Base-by-base conservation (phyloP, 768 basidiomycete genomes). In the Cystofilobasidium bisporidii region DNA sequence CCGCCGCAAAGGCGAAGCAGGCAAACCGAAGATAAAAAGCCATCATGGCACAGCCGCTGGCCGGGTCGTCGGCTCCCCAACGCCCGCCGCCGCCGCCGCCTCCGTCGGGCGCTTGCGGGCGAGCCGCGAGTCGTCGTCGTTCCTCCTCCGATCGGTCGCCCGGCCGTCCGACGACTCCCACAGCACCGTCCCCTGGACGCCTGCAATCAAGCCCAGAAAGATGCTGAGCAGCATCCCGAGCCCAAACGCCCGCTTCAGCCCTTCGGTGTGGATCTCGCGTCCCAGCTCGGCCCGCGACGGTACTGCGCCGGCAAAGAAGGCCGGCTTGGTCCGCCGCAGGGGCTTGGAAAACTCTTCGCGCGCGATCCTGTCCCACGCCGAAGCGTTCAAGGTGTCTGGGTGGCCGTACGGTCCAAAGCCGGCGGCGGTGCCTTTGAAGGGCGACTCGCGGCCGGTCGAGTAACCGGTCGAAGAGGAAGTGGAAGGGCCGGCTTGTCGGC, bases 371-470 rank as follows among this genome's bases (percentile, higher is more conserved):
- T 61, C 60, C 40, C 40, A 61, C 15, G 60, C 40, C 59, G 59
- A 40, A n/a, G 22, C 24, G 40, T 40, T 5, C 6, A 3, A 9
- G 8, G 60, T 14, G 45, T 61, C 33, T 9, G 60, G 60, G 26
- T 45, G 8, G 36, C 40, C 60, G 41, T 61, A 61, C 20, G 50
- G 63, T 12, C 63, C 50, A n/a, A 56, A 50, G 26, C 15, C 12
- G 33, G 26, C 11, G 14, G 63, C 3, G 36, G 45, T 64, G 3
- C 63, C 45, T 15, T 26, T 40, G 15, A 47, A 32, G 17, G 60
- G 60, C 11, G 58, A 60, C 20, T 12, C 40, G 40, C 28, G 60
- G 40, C 45, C 45, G 26, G 45, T 28, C 60, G 60, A 47, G 28
- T 47, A 61, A 8, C 30, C 26, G 24, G 63, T 30, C 33, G 50